Conservation (phyloP, 192 early-diverging fungal species). For the Backusella mclennaniae region DNA sequence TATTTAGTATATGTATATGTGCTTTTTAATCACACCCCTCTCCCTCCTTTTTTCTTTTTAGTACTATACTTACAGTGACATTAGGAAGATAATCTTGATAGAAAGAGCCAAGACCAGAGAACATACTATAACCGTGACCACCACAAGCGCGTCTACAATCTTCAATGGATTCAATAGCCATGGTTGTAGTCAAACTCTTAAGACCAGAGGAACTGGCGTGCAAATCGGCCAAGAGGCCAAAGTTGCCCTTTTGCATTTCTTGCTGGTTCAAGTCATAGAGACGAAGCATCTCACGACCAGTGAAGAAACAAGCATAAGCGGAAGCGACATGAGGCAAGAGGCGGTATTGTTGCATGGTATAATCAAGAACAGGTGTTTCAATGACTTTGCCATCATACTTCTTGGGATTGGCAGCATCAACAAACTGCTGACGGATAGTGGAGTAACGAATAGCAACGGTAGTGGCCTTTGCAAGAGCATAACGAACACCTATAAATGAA, state of each 20-base stretch:
- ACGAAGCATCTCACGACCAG: constrained; percentile 60
- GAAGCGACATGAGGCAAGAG: constrained; percentile 68
- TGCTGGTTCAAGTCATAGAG: constrained; percentile 61
- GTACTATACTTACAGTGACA: constrained; percentile 42
- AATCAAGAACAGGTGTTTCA: constrained; percentile 74
- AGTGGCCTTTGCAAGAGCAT: constrained; percentile 62
- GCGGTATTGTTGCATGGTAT: constrained; percentile 77
- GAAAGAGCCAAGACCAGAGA: constrained; percentile 68
- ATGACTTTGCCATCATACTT: constrained; percentile 41
- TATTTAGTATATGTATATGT: too few relatives aligned
- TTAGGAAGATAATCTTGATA: constrained; percentile 71
- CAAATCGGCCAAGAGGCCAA: constrained; percentile 65
- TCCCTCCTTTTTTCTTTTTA: background rate
- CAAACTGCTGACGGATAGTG: constrained; percentile 69
- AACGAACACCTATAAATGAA: constrained; percentile 35
- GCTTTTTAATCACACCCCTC: too few relatives aligned
- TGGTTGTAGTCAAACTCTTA: constrained; percentile 69
- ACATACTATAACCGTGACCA: constrained; percentile 75
- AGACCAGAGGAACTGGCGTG: constrained; percentile 73
- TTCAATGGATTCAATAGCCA: constrained; percentile 67
- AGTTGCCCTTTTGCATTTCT: constrained; percentile 57
- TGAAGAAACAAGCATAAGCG: constrained; percentile 73
- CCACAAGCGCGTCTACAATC: constrained; percentile 75
- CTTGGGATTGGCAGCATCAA: constrained; percentile 51
- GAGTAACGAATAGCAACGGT: constrained; percentile 74